These are phyloP conservation scores for Pugionium dolabratum DNA, from an alignment of 345 rosid genomes.

Conservation along the genomic window DNA sequence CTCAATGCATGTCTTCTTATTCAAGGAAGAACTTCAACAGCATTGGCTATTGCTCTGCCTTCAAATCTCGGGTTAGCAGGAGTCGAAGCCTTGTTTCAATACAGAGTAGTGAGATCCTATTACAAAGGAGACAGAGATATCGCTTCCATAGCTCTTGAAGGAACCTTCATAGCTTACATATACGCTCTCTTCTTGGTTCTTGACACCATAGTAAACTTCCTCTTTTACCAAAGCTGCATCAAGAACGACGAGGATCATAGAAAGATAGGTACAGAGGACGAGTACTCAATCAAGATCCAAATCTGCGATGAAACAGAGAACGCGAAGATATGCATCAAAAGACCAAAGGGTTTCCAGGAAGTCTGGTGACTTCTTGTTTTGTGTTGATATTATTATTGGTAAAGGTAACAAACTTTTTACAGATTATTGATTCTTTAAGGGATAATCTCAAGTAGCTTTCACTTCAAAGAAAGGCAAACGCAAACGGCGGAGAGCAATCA, in stretches of 20 bases:
- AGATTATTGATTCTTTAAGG: conserved; percentile 25
- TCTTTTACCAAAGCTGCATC: conserved; percentile 63
- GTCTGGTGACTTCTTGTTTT: conserved; percentile 36
- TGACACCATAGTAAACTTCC: conserved; percentile 57
- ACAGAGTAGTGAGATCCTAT: conserved; percentile 49
- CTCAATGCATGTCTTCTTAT: conserved; percentile 64
- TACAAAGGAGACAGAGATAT: conserved; percentile 29
- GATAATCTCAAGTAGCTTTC: conserved; percentile 33
- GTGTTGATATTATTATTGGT: conserved; percentile 20
- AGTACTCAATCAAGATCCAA: conserved; percentile 42
- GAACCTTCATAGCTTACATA: conserved; percentile 62
- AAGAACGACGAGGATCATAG: conserved; percentile 29
- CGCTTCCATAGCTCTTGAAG: conserved; percentile 48
- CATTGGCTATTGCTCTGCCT: conserved; percentile 68
- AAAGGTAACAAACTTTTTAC: conserved; percentile 1
- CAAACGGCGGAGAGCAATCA: conserved; percentile 26
- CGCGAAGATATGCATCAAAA: conserved; percentile 23
- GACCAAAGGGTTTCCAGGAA: conserved; percentile 33
- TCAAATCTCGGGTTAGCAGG: conserved; percentile 58
- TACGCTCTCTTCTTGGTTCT: conserved; percentile 69
- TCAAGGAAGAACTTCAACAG: conserved; percentile 63
- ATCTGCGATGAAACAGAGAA: conserved; percentile 39
- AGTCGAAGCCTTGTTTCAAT: conserved; percentile 73
- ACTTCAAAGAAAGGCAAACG: conserved; percentile 27
- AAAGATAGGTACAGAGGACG: conserved; percentile 36